Conservation (phyloP, 2,329 filamentous ascomycete species). For the Didymella lethalis region DNA sequence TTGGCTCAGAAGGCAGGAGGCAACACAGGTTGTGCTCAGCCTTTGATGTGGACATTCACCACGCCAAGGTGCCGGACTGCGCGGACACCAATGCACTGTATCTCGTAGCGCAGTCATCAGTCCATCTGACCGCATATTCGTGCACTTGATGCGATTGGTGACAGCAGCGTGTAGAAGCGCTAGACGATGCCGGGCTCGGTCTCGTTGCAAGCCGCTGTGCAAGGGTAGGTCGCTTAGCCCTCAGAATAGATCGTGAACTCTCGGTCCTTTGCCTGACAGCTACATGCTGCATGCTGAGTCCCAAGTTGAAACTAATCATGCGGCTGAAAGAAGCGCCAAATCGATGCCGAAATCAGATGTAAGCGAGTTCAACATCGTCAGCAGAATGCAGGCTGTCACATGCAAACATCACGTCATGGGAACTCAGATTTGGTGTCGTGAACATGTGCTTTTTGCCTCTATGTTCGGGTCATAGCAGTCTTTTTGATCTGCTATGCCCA, state of each 20-base stretch:
- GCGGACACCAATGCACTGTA: constrained; percentile 7
- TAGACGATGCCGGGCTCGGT: not conserved
- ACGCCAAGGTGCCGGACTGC: constrained; percentile 9
- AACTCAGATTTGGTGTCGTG: constrained; percentile 28
- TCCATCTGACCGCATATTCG: constrained; percentile 9
- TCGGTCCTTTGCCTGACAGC: not conserved
- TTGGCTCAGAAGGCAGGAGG: not conserved
- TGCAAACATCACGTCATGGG: constrained; percentile 2
- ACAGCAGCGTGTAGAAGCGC: not conserved
- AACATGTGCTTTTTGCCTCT: constrained; percentile 40
- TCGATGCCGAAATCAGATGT: not conserved
- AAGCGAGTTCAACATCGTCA: not conserved
- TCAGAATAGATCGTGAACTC: not conserved
- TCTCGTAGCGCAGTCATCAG: constrained; percentile 1
- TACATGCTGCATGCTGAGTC: constrained; percentile 6
- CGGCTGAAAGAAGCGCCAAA: not conserved
- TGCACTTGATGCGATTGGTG: not conserved
- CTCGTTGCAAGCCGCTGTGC: not conserved
- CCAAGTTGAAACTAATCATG: not conserved
- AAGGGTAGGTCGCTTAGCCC: not conserved
- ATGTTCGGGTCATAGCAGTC: constrained; percentile 36
- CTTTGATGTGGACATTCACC: not conserved
- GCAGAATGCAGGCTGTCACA: not conserved
- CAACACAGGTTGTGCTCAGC: not conserved
- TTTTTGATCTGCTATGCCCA: constrained; percentile 39